phyloP scores from a whole-genome alignment of 164 flowering plant genomes.

The Nymphaea colorata region DNA sequence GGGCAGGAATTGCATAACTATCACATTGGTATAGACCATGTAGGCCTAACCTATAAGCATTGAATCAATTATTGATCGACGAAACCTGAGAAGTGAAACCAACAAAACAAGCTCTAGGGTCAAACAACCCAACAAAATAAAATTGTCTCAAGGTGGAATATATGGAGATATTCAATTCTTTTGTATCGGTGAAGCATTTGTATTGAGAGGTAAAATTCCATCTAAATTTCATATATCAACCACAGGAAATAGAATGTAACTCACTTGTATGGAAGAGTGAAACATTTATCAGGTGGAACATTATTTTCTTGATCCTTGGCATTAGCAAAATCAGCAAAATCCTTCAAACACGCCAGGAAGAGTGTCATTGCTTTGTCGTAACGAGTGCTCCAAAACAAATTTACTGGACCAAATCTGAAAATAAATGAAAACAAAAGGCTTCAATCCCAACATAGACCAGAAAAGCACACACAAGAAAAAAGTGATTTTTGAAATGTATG shows the following conservation, averaged over 20 bases:
- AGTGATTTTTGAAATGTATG: too few relatives aligned
- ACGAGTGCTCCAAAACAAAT: conserved; percentile 98
- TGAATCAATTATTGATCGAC: too few relatives aligned
- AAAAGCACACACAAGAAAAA: too few relatives aligned
- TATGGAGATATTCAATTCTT: background rate
- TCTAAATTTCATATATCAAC: background rate
- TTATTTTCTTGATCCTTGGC: conserved; percentile 76
- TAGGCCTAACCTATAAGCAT: too few relatives aligned
- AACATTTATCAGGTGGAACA: conserved; percentile 77
- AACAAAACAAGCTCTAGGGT: too few relatives aligned
- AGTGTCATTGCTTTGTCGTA: conserved; percentile 97
- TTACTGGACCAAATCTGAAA: conserved; percentile 92
- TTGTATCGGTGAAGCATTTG: background rate
- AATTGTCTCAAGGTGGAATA: too few relatives aligned
- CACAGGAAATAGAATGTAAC: conserved; percentile 8
- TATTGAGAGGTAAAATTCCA: background rate
- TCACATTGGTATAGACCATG: too few relatives aligned
- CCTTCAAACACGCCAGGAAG: conserved; percentile 82
- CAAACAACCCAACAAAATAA: too few relatives aligned
- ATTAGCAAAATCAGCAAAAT: conserved; percentile 85
- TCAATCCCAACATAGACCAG: background rate
- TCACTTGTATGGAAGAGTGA: conserved; percentile 93
- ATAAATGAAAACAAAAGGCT: conserved; percentile 3
- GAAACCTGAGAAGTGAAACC: too few relatives aligned
- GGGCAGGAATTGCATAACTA: too few relatives aligned